These are phyloP conservation scores for Dendrobium officinale DNA, from an alignment of 106 monocot species.

Conservation along the genomic window DNA sequence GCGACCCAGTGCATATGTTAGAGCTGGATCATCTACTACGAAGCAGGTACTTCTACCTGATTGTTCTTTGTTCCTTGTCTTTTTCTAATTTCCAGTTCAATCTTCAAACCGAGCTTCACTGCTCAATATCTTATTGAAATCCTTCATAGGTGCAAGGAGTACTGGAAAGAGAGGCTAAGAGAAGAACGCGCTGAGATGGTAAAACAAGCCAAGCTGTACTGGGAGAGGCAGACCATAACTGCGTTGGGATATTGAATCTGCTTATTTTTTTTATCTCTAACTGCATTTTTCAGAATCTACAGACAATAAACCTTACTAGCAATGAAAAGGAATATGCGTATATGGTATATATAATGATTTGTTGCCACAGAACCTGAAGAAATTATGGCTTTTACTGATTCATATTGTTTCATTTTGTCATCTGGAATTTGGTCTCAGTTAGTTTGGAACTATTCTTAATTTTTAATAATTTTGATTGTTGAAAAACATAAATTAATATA, in stretches of 20 bases:
- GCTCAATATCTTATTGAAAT: background rate
- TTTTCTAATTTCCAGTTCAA: background rate
- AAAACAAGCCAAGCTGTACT: conserved; percentile 61
- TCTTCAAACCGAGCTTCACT: background rate
- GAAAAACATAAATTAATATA: too few species aligned
- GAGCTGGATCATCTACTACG: conserved; percentile 62
- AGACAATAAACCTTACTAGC: too few species aligned
- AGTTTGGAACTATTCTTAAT: too few species aligned
- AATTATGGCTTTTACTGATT: too few species aligned
- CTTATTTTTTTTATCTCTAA: background rate
- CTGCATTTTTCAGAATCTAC: too few species aligned
- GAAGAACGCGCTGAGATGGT: conserved; percentile 52
- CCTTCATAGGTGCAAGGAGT: conserved; percentile 32
- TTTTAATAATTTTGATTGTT: too few species aligned
- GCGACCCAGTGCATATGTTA: conserved; percentile 45
- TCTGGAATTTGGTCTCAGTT: too few species aligned
- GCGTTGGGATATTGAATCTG: conserved; percentile 31
- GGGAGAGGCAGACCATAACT: conserved; percentile 41
- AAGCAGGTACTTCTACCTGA: conserved; percentile 31
- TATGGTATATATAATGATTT: too few species aligned
- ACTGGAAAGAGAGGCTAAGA: conserved; percentile 63
- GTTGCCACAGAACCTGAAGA: too few species aligned
- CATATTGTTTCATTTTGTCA: too few species aligned
- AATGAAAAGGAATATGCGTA: too few species aligned
- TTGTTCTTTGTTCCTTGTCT: background rate